Base-by-base conservation (phyloP, 1,284 basidiomycete genomes). In the Peniophora sp. region DNA sequence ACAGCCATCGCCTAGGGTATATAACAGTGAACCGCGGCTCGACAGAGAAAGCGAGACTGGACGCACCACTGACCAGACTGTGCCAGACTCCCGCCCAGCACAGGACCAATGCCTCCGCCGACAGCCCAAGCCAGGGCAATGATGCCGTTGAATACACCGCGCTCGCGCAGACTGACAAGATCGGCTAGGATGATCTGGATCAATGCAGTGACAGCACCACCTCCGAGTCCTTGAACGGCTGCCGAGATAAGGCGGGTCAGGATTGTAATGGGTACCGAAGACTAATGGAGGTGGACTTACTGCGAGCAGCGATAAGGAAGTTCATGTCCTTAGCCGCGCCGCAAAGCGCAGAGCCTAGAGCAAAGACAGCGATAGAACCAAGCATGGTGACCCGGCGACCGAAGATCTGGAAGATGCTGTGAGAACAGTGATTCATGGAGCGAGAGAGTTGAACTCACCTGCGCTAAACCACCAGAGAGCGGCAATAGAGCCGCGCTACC, bases 161-260 rank as follows among this genome's bases (percentile, higher is more conserved):
- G 62, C 52, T 74, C 64, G 10, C 60, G 52, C 14, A 76, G 60
- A 1, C 74, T 63, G 14, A 75, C 71, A 6, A 79, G 61, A 57
- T 79, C 76, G 8, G 70, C 63, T 3, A 74, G 56, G 39, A 75
- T 63, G 49, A 79, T 75, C 27, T 67, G 60, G 17, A 66, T 60
- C 2, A 75, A 56, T 0, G 68, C 56, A 3, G 69, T 55, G 45
- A 78, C 72, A 2, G 68, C 71, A 9, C 76, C 75, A 8, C 71
- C 71, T 10, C 77, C 76, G 45, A 76, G 58, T 14, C 76, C 75
- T 53, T 78, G 75, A 3, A 79, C 57, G 3, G 68, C 72, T 66
- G 37, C 35, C 6, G 27, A 32, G 27, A 32, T 32, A n/a, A 5
- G 17, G 43, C 36, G 39, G 47, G 17, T 18, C 17, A 44, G 12